These are phyloP conservation scores for Rhodomyrtus psidioides DNA, from an alignment of 441 rosid species.

Conservation along the genomic window DNA sequence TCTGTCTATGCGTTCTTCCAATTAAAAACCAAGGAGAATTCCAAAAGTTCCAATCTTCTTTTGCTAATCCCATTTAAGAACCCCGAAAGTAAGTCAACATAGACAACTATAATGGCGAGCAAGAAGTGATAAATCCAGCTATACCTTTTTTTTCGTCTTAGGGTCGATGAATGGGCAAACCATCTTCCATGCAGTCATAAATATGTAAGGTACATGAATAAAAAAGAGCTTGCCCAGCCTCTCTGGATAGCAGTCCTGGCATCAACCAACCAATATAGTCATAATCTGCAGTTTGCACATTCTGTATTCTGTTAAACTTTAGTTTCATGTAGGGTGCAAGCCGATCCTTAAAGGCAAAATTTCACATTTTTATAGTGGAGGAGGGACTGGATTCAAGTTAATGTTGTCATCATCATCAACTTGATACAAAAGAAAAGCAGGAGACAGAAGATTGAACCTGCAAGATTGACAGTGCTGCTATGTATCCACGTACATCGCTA, in stretches of 20 bases:
- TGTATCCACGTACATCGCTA: constrained; percentile 67
- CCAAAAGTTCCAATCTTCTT: neutral
- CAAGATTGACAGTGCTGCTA: constrained; percentile 58
- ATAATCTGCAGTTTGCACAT: neutral
- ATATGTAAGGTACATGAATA: constrained; percentile 66
- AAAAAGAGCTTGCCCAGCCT: constrained; percentile 66
- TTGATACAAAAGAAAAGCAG: neutral
- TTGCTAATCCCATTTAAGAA: neutral
- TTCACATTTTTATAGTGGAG: neutral
- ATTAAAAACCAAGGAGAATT: neutral
- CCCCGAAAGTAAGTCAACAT: neutral
- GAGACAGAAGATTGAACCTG: constrained; percentile 42
- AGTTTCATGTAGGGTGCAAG: neutral
- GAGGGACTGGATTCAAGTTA: neutral
- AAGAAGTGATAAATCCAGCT: neutral
- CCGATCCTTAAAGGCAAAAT: neutral
- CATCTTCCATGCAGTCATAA: constrained; percentile 84
- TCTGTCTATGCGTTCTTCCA: neutral
- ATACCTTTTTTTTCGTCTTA: constrained; percentile 85
- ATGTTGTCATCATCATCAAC: neutral
- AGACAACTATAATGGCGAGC: neutral
- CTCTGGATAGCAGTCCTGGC: constrained; percentile 87
- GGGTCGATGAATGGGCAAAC: constrained; percentile 72
- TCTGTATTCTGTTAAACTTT: neutral
- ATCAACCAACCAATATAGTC: constrained; percentile 4